Percentiles rank a stretch among this genome's conserved stretches.
Conservation (phyloP, 148 eudicot genomes). For the Polygonum aviculare region DNA sequence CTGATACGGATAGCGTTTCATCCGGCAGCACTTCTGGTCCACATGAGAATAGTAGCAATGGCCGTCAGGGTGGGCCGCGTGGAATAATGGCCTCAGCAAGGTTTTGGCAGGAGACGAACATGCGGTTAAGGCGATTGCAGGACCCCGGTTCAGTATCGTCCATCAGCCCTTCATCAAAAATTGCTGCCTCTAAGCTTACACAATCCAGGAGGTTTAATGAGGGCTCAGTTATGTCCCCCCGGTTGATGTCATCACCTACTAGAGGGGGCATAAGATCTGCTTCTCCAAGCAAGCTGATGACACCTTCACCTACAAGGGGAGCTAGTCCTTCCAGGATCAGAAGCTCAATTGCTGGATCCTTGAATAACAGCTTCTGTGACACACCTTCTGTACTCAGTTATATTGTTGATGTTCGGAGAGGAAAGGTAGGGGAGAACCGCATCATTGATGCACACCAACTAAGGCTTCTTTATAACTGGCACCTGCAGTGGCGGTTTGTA, state of each 20-base stretch:
- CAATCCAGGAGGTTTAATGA: constrained; percentile 55
- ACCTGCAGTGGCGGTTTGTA: constrained; percentile 93
- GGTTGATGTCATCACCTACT: constrained; percentile 70
- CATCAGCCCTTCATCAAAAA: constrained; percentile 54
- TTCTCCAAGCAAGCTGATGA: constrained; percentile 67
- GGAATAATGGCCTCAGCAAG: constrained; percentile 59
- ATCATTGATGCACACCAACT: constrained; percentile 75
- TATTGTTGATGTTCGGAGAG: constrained; percentile 89
- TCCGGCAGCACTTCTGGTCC: constrained; percentile 84
- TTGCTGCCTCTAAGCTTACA: constrained; percentile 41
- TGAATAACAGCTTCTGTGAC: constrained; percentile 44
- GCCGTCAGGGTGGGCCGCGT: constrained; percentile 38
- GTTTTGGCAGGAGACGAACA: constrained; percentile 98
- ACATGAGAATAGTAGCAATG: constrained; percentile 37
- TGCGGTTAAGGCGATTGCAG: constrained; percentile 81
- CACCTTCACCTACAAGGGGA: constrained; percentile 57
- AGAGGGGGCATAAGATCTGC: constrained; percentile 51
- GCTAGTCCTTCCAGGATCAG: constrained; percentile 71
- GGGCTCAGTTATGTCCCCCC: constrained; percentile 47
- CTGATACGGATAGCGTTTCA: constrained; percentile 89
- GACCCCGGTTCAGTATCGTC: constrained; percentile 70
- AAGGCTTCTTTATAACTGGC: constrained; percentile 81
- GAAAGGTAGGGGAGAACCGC: constrained; percentile 86
- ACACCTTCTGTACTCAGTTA: constrained; percentile 88
- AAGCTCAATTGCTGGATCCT: constrained; percentile 42